Evolutionary conservation across 208 protist species (phyloP).

Genomic region (Phytomonas sp.): DNA sequence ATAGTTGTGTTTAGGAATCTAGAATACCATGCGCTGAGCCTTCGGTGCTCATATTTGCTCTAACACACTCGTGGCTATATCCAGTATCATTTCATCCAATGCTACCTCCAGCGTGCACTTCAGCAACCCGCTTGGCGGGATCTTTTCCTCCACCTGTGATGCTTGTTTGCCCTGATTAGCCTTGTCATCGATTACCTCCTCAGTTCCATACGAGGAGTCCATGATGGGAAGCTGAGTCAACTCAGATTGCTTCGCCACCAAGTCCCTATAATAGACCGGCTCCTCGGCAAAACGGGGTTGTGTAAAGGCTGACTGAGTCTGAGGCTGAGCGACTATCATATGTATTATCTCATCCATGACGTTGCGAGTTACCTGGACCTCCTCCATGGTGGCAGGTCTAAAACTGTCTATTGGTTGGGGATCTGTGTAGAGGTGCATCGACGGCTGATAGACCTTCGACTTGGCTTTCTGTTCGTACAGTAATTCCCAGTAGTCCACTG

Average conservation of each 20-base stretch:
- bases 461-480: conserved; percentile 42
- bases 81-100: background rate
- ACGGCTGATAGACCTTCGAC: conserved; percentile 20
- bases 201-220: conserved; percentile 4
- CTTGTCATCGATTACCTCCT: background rate
- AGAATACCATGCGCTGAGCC: background rate
- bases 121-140: background rate
- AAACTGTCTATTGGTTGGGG: background rate
- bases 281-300: conserved; percentile 22
- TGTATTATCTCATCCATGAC: conserved; percentile 67
- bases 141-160: background rate
- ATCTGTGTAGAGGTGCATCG: background rate
- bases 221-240: background rate
- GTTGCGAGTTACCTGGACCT: conserved; percentile 21
- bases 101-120: background rate
- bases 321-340: conserved; percentile 38
- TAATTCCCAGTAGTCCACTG: conserved; percentile 48
- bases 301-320: conserved; percentile 47
- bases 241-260: conserved; percentile 5
- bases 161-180: background rate
- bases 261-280: conserved; percentile 21
- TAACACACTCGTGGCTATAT: background rate
- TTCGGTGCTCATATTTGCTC: background rate
- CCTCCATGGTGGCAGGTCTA: conserved; percentile 12
- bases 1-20: background rate